Base-by-base conservation (phyloP, 495 filamentous ascomycete species). In the Halenospora varia region DNA sequence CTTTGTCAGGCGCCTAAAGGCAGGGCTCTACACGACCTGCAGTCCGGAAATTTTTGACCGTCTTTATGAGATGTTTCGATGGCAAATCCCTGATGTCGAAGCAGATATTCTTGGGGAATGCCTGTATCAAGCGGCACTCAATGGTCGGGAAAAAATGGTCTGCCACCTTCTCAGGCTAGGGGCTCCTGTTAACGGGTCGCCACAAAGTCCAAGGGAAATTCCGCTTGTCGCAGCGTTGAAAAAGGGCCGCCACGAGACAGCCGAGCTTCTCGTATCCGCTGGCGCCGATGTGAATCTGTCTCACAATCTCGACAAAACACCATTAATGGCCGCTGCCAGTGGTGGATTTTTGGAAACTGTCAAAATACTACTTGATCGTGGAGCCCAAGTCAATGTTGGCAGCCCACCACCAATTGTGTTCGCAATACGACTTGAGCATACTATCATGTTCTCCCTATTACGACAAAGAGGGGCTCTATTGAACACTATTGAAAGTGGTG, bases 321-420 rank as follows among this genome's bases (percentile, higher is more conserved):
- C 29, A 35, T 35, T 35, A 13, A 35, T 35, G 4, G 62, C 60
- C 4, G 69, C 71, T 17, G 63, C 60, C 20, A 1, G 25, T 9
- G 10, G 6, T 15, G 52, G 58, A 9, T 6, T 60, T 22, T 9
- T 20, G 2, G 18, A 59, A 4, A 26, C 64, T 10, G 50, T 68
- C 11, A 22, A 63, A 18, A 18, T 61, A n/a, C 59, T 75, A 10
- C 35, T 73, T 6, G 48, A 64, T 10, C 10, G 46, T 1, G 70
- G 66, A 0, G 70, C 70, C 1, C 56, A 71, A 48, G 61, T 66
- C 19, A 63, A 64, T 23, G 42, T 6, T 6, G 29, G 29, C 29
- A 35, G 29, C 29, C 29, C 29, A 35, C 29, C 6, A 35, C 29
- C 29, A 35, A 35, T 35, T 13, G 29, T 35, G 6, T 35, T 6